Evolutionary conservation across 106 monocot species (phyloP), one percentile per base, ranked within the genome.

Genomic region (Alisma plantagoaquatica): DNA sequence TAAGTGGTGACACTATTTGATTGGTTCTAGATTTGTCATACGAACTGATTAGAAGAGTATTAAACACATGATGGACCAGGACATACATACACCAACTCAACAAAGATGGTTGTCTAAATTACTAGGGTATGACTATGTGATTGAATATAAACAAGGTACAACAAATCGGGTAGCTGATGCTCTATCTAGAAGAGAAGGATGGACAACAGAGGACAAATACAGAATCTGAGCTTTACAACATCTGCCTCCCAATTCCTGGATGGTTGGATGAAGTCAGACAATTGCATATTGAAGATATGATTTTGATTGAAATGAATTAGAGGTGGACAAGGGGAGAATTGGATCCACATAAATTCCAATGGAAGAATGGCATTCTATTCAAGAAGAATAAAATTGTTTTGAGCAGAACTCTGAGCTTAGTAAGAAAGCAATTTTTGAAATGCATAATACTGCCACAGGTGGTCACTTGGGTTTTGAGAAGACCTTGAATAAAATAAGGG

Each of bases 401-500:
- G 20, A 10, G n/a, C n/a, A n/a, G n/a, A n/a, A n/a, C n/a, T n/a
- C n/a, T n/a, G 28, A 9, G 2, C 10, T 20, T 0, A 16, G 8
- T 32, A 1, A 32, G 4, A 55, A 9, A 55, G n/a, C 5, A 55
- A 7, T 38, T 12, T 18, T 33, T 0, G 35, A 55, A 23, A 33
- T 31, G 21, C 55, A 55, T 33, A 33, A 33, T 19, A 30, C 55
- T 19, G 33, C 55, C 0, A 55, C 21, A 7, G 55, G 32, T 30
- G 18, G 55, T 0, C 55, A 55, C 23, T 31, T 23, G 16, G 35
- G 33, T 9, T 28, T 10, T 4, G 7, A 33, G n/a, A 33, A 30
- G 20, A 55, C 55, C 2, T 19, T 55, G 2, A 4, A 32, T 2
- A 14, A 23, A 2, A 6, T 55, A 17, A 23, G 10, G 3, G 30